Base-by-base conservation (phyloP, 2,329 filamentous ascomycete species). In the Neonectria punicea region DNA sequence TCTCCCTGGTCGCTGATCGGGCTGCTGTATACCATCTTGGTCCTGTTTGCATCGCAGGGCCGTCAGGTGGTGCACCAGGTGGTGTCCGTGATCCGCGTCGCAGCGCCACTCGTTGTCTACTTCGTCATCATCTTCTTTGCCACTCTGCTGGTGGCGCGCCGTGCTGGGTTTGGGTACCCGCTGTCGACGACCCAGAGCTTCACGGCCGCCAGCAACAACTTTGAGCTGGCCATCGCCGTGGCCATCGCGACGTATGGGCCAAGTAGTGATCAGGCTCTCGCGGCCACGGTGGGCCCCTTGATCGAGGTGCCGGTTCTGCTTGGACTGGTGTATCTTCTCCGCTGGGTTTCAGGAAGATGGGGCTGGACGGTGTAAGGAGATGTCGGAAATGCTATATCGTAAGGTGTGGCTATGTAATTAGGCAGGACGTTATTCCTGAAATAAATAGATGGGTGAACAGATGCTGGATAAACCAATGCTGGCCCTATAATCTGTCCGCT, bases 191-290 rank as follows among this genome's bases (percentile, higher is more conserved):
- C 93, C 2, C 93, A 97, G 79, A 94, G 92, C 75, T 96, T 97
- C 73, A 97, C 93, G 0, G 94, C 93, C 0, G 92, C 93, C 1
- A 97, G 93, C 77, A 97, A 97, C 75, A 97, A 97, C 76, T 97
- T 97, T 74, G 94, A 97, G 81, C 82, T 97, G 25, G 93, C 94
- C 0, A 97, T 97, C 79, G 93, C 93, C 0, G 93, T 97, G 0
- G 92, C 92, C 0, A 90, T 97, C 3, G 91, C 93, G 0, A 91
- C 91, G 0, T 97, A 92, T 79, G 94, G 93, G 0, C 85, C 90
- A 0, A 82, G 91, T 44, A 95, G 92, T 72, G 89, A 94, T 54
- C 90, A 97, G 79, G 93, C 93, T 0, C 81, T 97, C 49, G 93
- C 94, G 1, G 85, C 92, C 8, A 97, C 93, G 0, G 93, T 97